These are phyloP conservation scores for Podospora fimiseda DNA, from an alignment of 495 filamentous ascomycete species.

Conservation along the genomic window DNA sequence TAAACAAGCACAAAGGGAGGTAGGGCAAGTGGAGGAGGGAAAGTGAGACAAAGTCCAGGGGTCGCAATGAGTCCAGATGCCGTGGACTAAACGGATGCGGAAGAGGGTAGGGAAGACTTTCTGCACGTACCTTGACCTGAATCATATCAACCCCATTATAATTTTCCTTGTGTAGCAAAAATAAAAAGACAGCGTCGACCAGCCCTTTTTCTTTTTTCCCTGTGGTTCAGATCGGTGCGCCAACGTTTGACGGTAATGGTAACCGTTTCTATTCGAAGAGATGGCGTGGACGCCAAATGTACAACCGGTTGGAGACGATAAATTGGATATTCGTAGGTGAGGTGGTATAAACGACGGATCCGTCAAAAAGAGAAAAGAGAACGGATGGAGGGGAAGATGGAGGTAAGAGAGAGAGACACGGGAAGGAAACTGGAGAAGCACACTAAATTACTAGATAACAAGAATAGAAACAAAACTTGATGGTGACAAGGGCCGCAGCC, in stretches of 20 bases:
- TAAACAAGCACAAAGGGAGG: not conserved
- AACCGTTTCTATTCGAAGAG: too few relatives aligned
- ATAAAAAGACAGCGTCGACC: too few relatives aligned
- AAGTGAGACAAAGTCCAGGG: not conserved
- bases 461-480: not conserved
- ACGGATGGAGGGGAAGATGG: too few relatives aligned
- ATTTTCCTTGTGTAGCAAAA: conserved; percentile 5
- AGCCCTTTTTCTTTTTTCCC: conserved; percentile 8
- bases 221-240: too few relatives aligned
- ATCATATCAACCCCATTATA: conserved; percentile 26
- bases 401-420: not conserved
- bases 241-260: too few relatives aligned
- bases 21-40: not conserved
- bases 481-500: not conserved
- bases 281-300: not conserved
- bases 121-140: conserved; percentile 28
- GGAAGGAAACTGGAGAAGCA: too few relatives aligned
- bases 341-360: not conserved
- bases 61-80: conserved; percentile 3
- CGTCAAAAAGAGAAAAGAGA: not conserved
- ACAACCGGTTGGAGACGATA: not conserved
- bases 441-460: not conserved
- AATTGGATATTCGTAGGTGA: not conserved
- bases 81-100: conserved; percentile 10
- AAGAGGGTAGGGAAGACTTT: not conserved